These are phyloP conservation scores for Venturia effusa DNA, from an alignment of 2,329 filamentous ascomycete genomes.

Conservation along the genomic window DNA sequence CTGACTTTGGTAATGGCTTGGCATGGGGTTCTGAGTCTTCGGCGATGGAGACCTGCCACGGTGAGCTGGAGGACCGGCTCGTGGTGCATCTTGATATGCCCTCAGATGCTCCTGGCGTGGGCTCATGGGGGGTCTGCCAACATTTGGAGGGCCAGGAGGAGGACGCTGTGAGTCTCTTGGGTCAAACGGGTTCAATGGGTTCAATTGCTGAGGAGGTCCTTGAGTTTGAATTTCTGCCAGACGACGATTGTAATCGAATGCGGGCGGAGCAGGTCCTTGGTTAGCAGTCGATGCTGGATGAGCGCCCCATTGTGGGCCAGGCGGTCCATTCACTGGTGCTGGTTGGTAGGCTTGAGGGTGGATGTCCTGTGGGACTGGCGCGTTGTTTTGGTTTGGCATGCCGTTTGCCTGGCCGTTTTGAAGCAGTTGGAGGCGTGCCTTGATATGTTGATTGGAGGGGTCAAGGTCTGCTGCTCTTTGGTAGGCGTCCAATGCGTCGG, in stretches of 20 bases:
- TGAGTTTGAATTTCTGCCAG: slow-evolving; percentile 65
- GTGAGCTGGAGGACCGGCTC: slow-evolving; percentile 32
- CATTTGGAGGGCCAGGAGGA: slow-evolving; percentile 55
- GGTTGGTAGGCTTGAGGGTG: slow-evolving; percentile 90
- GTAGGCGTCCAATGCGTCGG: slow-evolving; percentile 91
- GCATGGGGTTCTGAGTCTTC: slow-evolving; percentile 43
- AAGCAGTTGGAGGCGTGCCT: slow-evolving; percentile 80
- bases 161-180: slow-evolving; percentile 62
- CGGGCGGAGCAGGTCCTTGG: slow-evolving; percentile 51
- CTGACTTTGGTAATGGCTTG: slow-evolving; percentile 37
- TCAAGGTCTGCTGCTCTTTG: slow-evolving; percentile 90
- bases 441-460: slow-evolving; percentile 88
- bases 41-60: slow-evolving; percentile 48
- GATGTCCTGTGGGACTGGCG: slow-evolving; percentile 88
- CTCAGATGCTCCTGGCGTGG: slow-evolving; percentile 60
- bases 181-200: slow-evolving; percentile 63
- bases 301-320: slow-evolving; percentile 80
- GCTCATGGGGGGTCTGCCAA: slow-evolving; percentile 43
- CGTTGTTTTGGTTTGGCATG: slow-evolving; percentile 57
- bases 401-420: slow-evolving; percentile 67
- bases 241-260: slow-evolving; percentile 51
- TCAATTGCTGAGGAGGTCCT: slow-evolving; percentile 51
- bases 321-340: slow-evolving; percentile 69
- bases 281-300: slow-evolving; percentile 52
- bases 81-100: slow-evolving; percentile 55